These are phyloP conservation scores for Cynanchum wilfordii DNA, from an alignment of 257 asterid genomes.

Conservation along the genomic window DNA sequence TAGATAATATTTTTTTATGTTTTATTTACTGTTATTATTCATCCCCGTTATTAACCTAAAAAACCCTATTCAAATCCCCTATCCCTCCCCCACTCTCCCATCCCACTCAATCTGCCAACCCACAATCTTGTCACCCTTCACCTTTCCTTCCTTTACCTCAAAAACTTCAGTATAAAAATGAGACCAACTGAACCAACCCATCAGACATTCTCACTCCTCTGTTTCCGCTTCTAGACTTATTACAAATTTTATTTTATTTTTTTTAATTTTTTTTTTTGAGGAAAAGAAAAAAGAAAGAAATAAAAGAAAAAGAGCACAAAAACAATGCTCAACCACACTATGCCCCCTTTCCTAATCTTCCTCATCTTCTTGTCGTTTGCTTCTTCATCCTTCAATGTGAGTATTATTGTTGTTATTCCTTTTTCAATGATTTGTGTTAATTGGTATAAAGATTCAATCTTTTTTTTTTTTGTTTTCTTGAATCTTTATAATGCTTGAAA, in stretches of 20 bases:
- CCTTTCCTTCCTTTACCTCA: constrained; percentile 5
- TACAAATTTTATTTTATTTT: no score
- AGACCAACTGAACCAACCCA: constrained; percentile 7
- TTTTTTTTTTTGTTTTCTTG: no score
- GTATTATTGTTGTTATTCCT: not conserved
- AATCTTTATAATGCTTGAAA: not conserved
- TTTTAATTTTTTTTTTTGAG: no score
- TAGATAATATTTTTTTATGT: no score
- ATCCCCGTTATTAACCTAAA: not conserved
- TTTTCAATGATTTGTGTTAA: not conserved
- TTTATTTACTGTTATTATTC: not conserved
- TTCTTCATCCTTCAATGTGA: constrained; percentile 25
- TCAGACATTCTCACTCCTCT: constrained; percentile 16
- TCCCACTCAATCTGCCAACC: not conserved
- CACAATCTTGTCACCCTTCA: not conserved
- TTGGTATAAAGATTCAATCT: not conserved
- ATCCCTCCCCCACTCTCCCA: no score
- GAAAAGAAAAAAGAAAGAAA: no score
- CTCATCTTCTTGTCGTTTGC: constrained; percentile 8
- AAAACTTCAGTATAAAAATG: constrained; percentile 18
- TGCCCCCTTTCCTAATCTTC: constrained; percentile 14
- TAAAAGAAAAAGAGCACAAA: not conserved
- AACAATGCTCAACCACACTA: constrained; percentile 6
- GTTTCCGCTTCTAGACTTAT: not conserved
- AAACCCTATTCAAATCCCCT: not conserved